phyloP scores from a whole-genome alignment of 2,329 filamentous ascomycete species.

The Exophiala mesophila region DNA sequence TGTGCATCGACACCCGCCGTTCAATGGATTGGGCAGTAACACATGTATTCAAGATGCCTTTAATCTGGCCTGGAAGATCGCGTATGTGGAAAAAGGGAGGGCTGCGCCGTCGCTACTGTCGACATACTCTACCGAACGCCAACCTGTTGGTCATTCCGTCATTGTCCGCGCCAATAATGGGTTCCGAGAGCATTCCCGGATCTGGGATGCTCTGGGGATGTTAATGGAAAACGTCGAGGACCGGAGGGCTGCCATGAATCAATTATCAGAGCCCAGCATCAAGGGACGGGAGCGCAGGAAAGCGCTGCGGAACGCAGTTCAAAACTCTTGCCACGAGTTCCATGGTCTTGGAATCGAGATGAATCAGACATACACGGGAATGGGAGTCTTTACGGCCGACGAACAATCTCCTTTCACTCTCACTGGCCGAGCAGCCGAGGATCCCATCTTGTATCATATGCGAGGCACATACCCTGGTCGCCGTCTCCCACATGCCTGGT shows the following conservation, averaged over 20 bases:
- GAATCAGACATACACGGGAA: slow-evolving; percentile 49
- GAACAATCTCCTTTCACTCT: slow-evolving; percentile 27
- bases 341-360: slow-evolving; percentile 57
- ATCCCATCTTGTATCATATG: slow-evolving; percentile 41
- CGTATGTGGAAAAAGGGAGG: slow-evolving; percentile 31
- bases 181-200: slow-evolving; percentile 46
- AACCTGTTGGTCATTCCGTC: slow-evolving; percentile 30
- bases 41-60: slow-evolving; percentile 35
- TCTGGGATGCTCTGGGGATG: slow-evolving; percentile 46
- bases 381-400: slow-evolving; percentile 43
- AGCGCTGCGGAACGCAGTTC: slow-evolving; percentile 40
- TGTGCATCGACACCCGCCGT: slow-evolving; percentile 34
- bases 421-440: slow-evolving; percentile 26
- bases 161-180: slow-evolving; percentile 58
- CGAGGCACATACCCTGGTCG: slow-evolving; percentile 54
- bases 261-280: slow-evolving; percentile 37
- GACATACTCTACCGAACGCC: slow-evolving; percentile 33
- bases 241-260: slow-evolving; percentile 35
- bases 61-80: slow-evolving; percentile 37
- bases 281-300: slow-evolving; percentile 37
- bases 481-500: slow-evolving; percentile 60
- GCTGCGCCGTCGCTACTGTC: slow-evolving; percentile 26
- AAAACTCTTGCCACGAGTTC: slow-evolving; percentile 45
- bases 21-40: slow-evolving; percentile 35
- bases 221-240: slow-evolving; percentile 34